Conservation (phyloP, 257 asterid genomes). For the Jacaranda copaia region DNA sequence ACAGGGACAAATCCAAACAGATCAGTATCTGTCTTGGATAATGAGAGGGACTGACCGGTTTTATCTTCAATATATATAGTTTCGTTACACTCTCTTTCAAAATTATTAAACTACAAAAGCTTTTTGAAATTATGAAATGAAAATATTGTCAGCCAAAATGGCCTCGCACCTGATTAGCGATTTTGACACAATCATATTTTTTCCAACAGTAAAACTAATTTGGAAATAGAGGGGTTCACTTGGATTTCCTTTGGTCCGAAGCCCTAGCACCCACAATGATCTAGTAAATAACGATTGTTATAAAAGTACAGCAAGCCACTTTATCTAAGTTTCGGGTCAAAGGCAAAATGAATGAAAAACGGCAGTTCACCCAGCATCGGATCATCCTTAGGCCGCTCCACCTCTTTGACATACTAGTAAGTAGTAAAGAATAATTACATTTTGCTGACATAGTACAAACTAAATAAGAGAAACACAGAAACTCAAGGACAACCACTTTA, state of each 20-base stretch:
- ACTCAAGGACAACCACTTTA: too few species aligned
- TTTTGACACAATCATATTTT: neutral
- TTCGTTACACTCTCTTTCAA: neutral
- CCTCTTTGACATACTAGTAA: too few species aligned
- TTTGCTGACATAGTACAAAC: too few species aligned
- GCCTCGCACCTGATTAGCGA: neutral
- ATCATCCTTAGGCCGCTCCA: too few species aligned
- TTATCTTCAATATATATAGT: neutral
- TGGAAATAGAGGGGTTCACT: neutral
- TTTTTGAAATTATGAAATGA: neutral
- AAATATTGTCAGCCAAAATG: neutral
- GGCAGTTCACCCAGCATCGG: too few species aligned
- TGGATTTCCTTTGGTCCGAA: constrained; percentile 29
- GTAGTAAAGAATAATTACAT: too few species aligned
- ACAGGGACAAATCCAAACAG: neutral
- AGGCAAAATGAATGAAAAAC: too few species aligned
- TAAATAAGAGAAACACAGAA: too few species aligned
- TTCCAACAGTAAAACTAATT: neutral
- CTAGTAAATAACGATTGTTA: too few species aligned
- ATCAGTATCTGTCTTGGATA: neutral
- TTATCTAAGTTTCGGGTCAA: too few species aligned
- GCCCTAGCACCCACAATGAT: constrained; percentile 32
- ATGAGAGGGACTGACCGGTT: neutral
- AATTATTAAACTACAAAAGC: neutral
- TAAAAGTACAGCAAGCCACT: too few species aligned